Base-by-base conservation (phyloP, 1,284 basidiomycete genomes). In the Pseudozyma sp. region DNA sequence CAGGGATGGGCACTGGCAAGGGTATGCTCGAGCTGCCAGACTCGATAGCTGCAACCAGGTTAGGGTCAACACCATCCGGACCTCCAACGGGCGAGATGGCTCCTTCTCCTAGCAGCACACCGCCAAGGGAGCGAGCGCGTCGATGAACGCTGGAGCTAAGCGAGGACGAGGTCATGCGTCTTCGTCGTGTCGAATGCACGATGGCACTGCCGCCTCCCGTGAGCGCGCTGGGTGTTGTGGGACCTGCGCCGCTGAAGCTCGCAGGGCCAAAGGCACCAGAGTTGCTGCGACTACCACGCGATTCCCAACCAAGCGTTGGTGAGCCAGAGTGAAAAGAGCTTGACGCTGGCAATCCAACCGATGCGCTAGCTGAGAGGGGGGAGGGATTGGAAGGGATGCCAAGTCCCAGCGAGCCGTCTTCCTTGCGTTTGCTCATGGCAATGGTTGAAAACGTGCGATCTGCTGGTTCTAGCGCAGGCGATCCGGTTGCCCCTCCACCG, bases 21-120 rank as follows among this genome's bases (percentile, higher is more conserved):
- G 79, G 81, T 38, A 79, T 74, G 50, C 50, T 73, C 16, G 70
- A 61, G 47, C 66, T 77, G 39, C 72, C 68, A 21, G 72, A 70
- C 9, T 77, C 70, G 59, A 84, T 83, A 16, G 83, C 83, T 11
- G 83, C 83, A 7, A 84, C 76, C 11, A 84, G 63, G 14, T 76
- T 76, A 0, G 83, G 83, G 61, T 84, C 83, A 11, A 84, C 81
- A 21, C 83, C 83, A 35, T 84, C 83, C 5, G 82, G 81, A 8
- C 83, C 83, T 39, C 83, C 83, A 11, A 84, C 67, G 7, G 83
- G 77, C 40, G 83, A 79, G 50, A 76, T 53, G 31, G 70, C 62
- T 25, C 73, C 66, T 42, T 76, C 76, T 14, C 76, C 71, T 8
- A 81, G 61, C 34, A 80, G 57, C 11, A 64, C 67, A 16, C 77